These are phyloP conservation scores for Linnemannia elongata DNA, from an alignment of 192 early-diverging fungal genomes.

Conservation along the genomic window DNA sequence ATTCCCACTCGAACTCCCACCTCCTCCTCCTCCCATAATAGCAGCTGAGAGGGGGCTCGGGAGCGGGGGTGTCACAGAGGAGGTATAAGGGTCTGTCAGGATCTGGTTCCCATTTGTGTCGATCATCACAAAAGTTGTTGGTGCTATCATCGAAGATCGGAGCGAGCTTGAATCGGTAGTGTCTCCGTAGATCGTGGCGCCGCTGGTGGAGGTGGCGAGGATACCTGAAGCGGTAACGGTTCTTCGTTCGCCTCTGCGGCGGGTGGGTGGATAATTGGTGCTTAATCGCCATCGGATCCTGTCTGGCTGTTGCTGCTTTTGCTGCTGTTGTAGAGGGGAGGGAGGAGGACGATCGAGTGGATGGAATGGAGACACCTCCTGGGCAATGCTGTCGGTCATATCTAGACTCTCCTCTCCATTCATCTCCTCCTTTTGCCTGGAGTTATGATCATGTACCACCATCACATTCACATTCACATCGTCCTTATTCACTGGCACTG, in stretches of 20 bases:
- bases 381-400: background rate
- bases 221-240: background rate
- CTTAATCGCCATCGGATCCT: background rate
- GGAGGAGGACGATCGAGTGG: background rate
- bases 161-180: background rate
- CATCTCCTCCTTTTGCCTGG: background rate
- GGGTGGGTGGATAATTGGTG: background rate
- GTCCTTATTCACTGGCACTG: background rate
- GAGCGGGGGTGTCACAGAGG: background rate
- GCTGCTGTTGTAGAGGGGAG: background rate
- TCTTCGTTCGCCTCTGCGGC: background rate
- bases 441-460: background rate
- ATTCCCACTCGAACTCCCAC: background rate
- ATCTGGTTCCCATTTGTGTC: constrained; percentile 4
- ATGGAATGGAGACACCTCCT: background rate
- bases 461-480: background rate
- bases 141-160: background rate
- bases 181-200: background rate
- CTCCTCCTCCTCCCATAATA: background rate
- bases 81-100: constrained; percentile 7
- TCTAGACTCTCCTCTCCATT: background rate
- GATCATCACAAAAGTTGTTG: constrained; percentile 2
- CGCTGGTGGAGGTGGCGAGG: no score
- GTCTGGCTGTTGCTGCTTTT: background rate
- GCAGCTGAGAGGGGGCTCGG: background rate